A percentile compares a stretch with the other conserved stretches of the same genome.
These are phyloP conservation scores for Trichoderma sp. DNA, from an alignment of 2,329 filamentous ascomycete genomes.

Conservation along the genomic window DNA sequence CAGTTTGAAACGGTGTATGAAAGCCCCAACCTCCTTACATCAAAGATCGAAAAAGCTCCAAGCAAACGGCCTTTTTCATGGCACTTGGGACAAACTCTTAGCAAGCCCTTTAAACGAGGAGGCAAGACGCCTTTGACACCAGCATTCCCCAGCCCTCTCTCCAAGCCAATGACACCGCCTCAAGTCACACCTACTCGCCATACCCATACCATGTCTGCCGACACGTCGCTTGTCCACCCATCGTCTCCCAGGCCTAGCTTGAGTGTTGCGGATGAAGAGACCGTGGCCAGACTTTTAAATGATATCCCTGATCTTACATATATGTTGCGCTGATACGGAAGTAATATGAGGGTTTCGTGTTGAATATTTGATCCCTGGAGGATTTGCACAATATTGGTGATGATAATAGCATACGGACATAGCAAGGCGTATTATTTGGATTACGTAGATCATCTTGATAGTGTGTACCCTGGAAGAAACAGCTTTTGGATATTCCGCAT, in stretches of 20 bases:
- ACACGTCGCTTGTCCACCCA: not conserved
- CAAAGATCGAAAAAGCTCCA: not conserved
- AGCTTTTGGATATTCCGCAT: not conserved
- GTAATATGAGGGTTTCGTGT: not conserved
- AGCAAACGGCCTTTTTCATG: slow-evolving; percentile 3
- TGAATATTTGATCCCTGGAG: not conserved
- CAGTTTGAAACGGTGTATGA: slow-evolving; percentile 5
- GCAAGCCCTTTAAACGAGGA: slow-evolving; percentile 3
- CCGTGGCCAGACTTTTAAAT: slow-evolving; percentile 36
- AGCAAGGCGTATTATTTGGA: slow-evolving; percentile 7
- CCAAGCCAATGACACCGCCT: not conserved
- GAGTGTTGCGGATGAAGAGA: slow-evolving; percentile 30
- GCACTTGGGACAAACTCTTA: not conserved
- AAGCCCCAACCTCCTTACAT: not conserved
- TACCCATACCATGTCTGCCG: not conserved
- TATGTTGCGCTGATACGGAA: slow-evolving; percentile 39
- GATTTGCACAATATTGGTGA: not conserved
- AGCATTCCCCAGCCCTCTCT: not conserved
- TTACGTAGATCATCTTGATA: not conserved
- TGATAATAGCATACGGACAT: not conserved
- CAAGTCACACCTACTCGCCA: not conserved
- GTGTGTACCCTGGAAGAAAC: not conserved
- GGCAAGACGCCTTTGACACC: slow-evolving; percentile 8
- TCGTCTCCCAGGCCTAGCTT: not conserved
- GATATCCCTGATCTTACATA: slow-evolving; percentile 45